These are phyloP conservation scores for Tillandsia fasciculata DNA, from an alignment of 176 grass and related monocot species.

Conservation along the genomic window DNA sequence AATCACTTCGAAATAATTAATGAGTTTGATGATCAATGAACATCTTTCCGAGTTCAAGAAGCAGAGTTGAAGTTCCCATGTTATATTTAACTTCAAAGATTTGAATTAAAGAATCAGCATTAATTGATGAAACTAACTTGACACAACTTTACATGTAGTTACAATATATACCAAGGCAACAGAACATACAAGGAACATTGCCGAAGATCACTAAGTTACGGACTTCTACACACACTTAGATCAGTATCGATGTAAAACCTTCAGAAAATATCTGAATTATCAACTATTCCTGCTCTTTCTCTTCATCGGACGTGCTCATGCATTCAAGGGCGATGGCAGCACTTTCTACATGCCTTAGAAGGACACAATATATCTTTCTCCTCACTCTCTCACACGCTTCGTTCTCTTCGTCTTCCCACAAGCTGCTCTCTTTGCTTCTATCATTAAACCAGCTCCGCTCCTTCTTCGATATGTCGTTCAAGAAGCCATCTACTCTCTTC, in stretches of 20 bases:
- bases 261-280: background rate
- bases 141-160: background rate
- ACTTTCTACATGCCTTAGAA: slow-evolving; percentile 60
- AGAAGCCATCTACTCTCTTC: slow-evolving; percentile 83
- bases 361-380: slow-evolving; percentile 65
- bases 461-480: slow-evolving; percentile 41
- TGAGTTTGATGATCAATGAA: no score
- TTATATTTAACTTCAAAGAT: no score
- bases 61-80: no score
- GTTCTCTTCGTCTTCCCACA: slow-evolving; percentile 57
- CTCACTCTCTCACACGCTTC: slow-evolving; percentile 62
- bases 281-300: slow-evolving; percentile 31
- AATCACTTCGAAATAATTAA: no score
- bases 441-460: slow-evolving; percentile 27
- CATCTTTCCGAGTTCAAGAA: no score
- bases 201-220: background rate
- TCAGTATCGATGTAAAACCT: background rate
- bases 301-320: slow-evolving; percentile 42
- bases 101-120: no score
- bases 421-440: slow-evolving; percentile 27
- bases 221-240: background rate
- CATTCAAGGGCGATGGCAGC: slow-evolving; percentile 57
- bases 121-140: no score
- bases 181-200: background rate
- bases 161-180: background rate